phyloP scores from a whole-genome alignment of 768 basidiomycete genomes.

The Punctularia strigosozonata region DNA sequence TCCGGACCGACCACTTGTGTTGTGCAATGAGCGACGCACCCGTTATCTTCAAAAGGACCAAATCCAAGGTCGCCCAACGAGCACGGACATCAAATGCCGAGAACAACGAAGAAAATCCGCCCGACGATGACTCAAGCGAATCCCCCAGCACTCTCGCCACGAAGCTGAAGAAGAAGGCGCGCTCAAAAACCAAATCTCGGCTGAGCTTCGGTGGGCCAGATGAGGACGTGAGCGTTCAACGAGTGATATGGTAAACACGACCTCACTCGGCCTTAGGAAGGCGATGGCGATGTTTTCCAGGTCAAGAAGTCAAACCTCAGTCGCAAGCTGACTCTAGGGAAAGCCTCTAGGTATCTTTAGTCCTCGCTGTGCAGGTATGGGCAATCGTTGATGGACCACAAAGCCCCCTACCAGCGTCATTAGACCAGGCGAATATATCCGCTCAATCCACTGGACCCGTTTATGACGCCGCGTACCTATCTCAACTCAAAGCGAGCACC shows the following conservation, averaged over 20 bases:
- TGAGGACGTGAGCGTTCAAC: conserved; percentile 28
- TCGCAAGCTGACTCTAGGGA: conserved; percentile 45
- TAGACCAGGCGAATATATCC: conserved; percentile 11
- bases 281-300: conserved; percentile 55
- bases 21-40: conserved; percentile 18
- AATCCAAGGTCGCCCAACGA: conserved; percentile 26
- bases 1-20: background rate
- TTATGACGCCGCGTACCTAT: conserved; percentile 65
- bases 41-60: conserved; percentile 32
- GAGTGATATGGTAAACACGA: background rate
- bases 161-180: conserved; percentile 61
- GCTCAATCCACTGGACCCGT: conserved; percentile 34
- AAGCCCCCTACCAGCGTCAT: conserved; percentile 1
- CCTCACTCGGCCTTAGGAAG: conserved; percentile 31
- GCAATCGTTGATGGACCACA: conserved; percentile 1
- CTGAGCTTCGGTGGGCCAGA: conserved; percentile 70
- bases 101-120: conserved; percentile 7
- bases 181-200: conserved; percentile 49
- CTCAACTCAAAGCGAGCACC: conserved; percentile 71
- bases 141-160: conserved; percentile 50
- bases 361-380: background rate
- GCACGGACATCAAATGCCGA: conserved; percentile 23
- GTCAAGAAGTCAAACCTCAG: conserved; percentile 76
- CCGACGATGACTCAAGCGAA: conserved; percentile 25
- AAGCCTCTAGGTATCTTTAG: conserved; percentile 26